phyloP scores from a whole-genome alignment of 2,329 filamentous ascomycete genomes.

The Arthrocladium fulminans region DNA sequence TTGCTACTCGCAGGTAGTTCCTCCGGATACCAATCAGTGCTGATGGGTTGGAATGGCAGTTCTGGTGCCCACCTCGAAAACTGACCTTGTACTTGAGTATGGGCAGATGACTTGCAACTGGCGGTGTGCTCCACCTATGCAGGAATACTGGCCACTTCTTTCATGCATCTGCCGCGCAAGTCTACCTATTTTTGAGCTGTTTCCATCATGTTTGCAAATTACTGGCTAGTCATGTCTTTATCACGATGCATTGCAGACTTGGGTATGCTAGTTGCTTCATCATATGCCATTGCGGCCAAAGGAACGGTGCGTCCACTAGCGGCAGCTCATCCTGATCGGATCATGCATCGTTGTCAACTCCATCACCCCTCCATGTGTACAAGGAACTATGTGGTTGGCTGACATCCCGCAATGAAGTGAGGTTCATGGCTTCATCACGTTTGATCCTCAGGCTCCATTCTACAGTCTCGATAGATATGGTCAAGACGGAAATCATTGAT shows the following conservation, averaged over 20 bases:
- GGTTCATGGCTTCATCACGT: too few relatives aligned
- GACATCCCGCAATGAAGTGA: too few relatives aligned
- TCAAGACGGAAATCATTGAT: too few relatives aligned
- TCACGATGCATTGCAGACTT: slow-evolving; percentile 2
- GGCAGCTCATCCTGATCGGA: background rate
- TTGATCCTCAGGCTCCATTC: too few relatives aligned
- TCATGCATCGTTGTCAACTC: background rate
- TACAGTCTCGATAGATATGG: too few relatives aligned
- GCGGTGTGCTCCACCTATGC: background rate
- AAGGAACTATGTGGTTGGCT: too few relatives aligned
- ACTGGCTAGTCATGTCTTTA: background rate
- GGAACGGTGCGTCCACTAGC: background rate
- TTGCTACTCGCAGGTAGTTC: background rate
- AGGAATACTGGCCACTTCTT: background rate
- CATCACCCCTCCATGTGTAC: too few relatives aligned
- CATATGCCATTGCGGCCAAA: background rate
- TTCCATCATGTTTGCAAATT: background rate
- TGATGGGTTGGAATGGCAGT: background rate
- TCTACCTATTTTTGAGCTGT: background rate
- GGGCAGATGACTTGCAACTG: background rate
- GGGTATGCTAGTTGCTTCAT: background rate
- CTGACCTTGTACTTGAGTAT: background rate
- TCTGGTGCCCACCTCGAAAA: background rate
- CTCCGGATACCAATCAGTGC: background rate
- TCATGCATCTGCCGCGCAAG: background rate